Evolutionary conservation across 2,329 filamentous ascomycete species (phyloP).

Genomic region (Emergomyces orientalis): DNA sequence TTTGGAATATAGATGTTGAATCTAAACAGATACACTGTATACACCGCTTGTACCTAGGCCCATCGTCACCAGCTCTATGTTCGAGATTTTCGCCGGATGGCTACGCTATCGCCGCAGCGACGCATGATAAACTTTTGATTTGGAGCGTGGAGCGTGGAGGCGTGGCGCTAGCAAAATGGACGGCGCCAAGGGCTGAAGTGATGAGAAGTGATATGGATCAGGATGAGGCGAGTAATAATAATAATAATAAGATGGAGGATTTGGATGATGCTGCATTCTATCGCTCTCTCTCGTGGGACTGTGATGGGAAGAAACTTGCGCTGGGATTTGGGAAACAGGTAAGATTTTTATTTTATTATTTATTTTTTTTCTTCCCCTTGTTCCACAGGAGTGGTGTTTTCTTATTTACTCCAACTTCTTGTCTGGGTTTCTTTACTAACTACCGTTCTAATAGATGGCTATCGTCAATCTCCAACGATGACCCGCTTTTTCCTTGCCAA

Average conservation of each 20-base stretch:
- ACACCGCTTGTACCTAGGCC: slow-evolving; percentile 30
- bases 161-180: slow-evolving; percentile 35
- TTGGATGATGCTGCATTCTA: slow-evolving; percentile 28
- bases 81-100: slow-evolving; percentile 41
- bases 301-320: slow-evolving; percentile 45
- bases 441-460: slow-evolving; percentile 24
- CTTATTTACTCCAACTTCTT: neutral
- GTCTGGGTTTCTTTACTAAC: neutral
- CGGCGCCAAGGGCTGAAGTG: slow-evolving; percentile 23
- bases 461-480: slow-evolving; percentile 34
- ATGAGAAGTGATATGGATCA: slow-evolving; percentile 25
- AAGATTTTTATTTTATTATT: slow-evolving; percentile 13
- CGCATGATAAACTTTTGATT: slow-evolving; percentile 36
- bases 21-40: slow-evolving; percentile 29
- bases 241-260: slow-evolving; percentile 25
- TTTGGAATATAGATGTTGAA: slow-evolving; percentile 37
- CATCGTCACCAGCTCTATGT: slow-evolving; percentile 32
- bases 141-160: slow-evolving; percentile 41
- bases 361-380: neutral
- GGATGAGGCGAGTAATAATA: slow-evolving; percentile 16
- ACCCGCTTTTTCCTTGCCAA: slow-evolving; percentile 12
- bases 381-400: no score
- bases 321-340: slow-evolving; percentile 44
- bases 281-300: slow-evolving; percentile 43
- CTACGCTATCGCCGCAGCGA: slow-evolving; percentile 38